These are phyloP conservation scores for Penicillium parvum DNA, from an alignment of 495 filamentous ascomycete genomes.

Conservation along the genomic window DNA sequence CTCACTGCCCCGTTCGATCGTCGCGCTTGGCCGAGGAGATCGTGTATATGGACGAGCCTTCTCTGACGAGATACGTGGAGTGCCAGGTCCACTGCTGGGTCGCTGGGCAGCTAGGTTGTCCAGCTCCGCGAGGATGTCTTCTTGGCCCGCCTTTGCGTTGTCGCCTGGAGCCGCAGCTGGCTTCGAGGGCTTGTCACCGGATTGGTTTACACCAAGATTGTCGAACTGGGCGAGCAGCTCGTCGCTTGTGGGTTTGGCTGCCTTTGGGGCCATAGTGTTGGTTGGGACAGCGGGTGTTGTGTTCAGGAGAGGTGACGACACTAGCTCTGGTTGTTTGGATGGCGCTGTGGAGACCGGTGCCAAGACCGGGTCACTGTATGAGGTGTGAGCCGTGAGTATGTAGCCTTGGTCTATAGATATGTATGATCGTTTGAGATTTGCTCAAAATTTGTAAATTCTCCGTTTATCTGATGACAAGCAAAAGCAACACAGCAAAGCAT, in stretches of 20 bases:
- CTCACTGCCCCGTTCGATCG: constrained; percentile 56
- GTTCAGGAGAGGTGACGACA: constrained; percentile 35
- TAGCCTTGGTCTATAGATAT: too few relatives aligned
- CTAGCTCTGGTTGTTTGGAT: constrained; percentile 15
- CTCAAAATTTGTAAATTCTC: too few relatives aligned
- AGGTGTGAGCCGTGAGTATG: too few relatives aligned
- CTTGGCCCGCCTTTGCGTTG: constrained; percentile 45
- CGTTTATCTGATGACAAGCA: too few relatives aligned
- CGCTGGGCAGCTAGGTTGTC: constrained; percentile 69
- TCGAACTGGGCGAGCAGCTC: constrained; percentile 82
- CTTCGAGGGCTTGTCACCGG: constrained; percentile 37
- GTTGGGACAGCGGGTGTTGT: constrained; percentile 1
- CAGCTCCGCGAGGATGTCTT: constrained; percentile 80
- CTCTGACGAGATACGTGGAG: constrained; percentile 66
- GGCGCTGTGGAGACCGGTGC: constrained; percentile 22
- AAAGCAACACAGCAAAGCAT: too few relatives aligned
- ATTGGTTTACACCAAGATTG: constrained; percentile 54
- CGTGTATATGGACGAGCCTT: constrained; percentile 45
- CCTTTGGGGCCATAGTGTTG: constrained; percentile 42
- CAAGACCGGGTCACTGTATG: constrained; percentile 22
- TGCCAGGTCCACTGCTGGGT: constrained; percentile 68
- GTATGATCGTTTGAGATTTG: too few relatives aligned
- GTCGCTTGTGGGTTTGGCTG: constrained; percentile 62
- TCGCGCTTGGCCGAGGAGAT: constrained; percentile 55
- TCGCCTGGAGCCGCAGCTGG: constrained; percentile 25